These are phyloP conservation scores for Cordyceps tenuipes DNA, from an alignment of 2,329 filamentous ascomycete genomes.

Conservation along the genomic window DNA sequence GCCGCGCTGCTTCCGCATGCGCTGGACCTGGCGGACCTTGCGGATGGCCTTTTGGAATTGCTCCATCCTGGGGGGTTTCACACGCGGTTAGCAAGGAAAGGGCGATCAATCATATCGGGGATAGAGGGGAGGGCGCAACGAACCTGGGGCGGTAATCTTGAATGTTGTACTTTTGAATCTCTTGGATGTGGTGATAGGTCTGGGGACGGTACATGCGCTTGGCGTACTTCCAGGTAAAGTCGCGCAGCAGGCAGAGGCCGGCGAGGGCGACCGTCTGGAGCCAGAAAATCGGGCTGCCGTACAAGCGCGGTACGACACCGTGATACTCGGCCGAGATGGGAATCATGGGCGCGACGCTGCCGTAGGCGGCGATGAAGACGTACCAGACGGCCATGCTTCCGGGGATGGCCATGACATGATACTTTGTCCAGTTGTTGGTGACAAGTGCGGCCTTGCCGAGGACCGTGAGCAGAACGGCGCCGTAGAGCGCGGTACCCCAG, in stretches of 20 bases:
- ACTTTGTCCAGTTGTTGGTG: conserved; percentile 98
- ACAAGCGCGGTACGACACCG: conserved; percentile 74
- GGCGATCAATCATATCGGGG: background rate
- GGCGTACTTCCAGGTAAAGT: conserved; percentile 94
- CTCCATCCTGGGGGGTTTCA: conserved; percentile 63
- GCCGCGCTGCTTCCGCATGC: conserved; percentile 97
- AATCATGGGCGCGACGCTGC: conserved; percentile 73
- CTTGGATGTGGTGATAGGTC: conserved; percentile 95
- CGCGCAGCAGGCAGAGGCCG: conserved; percentile 71
- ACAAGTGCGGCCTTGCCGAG: conserved; percentile 91
- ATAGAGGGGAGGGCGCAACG: conserved; percentile 21
- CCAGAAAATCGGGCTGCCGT: conserved; percentile 81
- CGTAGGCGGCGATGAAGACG: conserved; percentile 81
- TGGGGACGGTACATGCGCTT: conserved; percentile 97
- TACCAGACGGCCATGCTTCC: conserved; percentile 90
- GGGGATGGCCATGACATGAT: conserved; percentile 89
- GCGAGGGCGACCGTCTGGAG: conserved; percentile 77
- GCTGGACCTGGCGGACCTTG: conserved; percentile 95
- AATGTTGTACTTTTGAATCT: conserved; percentile 99
- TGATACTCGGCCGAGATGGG: conserved; percentile 76
- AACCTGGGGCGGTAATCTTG: conserved; percentile 96
- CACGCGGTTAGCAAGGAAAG: background rate
- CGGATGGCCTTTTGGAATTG: conserved; percentile 99
- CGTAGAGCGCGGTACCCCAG: conserved; percentile 94
- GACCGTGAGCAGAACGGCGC: conserved; percentile 84